Percentiles rank a stretch among this genome's conserved stretches.
phyloP scores from a whole-genome alignment of 345 rosid genomes.

The Durio zibethinus region DNA sequence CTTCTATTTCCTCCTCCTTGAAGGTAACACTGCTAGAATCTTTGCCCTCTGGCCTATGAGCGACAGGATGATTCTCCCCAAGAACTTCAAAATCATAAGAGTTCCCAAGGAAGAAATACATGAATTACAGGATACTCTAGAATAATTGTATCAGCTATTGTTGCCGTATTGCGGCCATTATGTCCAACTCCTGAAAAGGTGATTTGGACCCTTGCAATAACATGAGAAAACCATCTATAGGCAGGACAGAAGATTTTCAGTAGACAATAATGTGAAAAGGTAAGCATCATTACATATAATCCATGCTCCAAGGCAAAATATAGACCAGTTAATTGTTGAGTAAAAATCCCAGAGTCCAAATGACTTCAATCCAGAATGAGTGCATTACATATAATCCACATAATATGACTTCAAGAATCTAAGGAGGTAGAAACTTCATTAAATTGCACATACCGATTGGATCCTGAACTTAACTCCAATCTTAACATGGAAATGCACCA shows the following conservation, averaged over 20 bases:
- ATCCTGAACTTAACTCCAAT: not conserved
- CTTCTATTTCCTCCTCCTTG: conserved; percentile 71
- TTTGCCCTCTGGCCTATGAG: conserved; percentile 23
- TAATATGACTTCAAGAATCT: not conserved
- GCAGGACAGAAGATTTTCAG: not conserved
- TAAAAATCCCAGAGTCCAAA: not conserved
- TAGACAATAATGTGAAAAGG: not conserved
- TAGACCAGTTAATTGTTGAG: not conserved
- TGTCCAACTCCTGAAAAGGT: conserved; percentile 59
- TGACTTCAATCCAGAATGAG: not conserved
- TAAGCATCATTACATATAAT: conserved; percentile 2
- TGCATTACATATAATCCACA: not conserved
- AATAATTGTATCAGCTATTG: conserved; percentile 51
- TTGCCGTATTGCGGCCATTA: conserved; percentile 52
- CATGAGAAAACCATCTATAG: conserved; percentile 7
- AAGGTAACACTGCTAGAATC: conserved; percentile 33
- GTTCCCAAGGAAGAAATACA: conserved; percentile 73
- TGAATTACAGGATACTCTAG: conserved; percentile 86
- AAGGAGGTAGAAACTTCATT: not conserved
- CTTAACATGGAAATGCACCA: not conserved
- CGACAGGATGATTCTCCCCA: conserved; percentile 23
- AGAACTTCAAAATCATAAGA: conserved; percentile 59
- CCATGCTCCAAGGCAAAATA: not conserved
- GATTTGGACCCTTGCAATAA: conserved; percentile 60
- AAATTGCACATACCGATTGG: not conserved